These are phyloP conservation scores for Prunus mume DNA, from an alignment of 306 rosid genomes.

Conservation along the genomic window DNA sequence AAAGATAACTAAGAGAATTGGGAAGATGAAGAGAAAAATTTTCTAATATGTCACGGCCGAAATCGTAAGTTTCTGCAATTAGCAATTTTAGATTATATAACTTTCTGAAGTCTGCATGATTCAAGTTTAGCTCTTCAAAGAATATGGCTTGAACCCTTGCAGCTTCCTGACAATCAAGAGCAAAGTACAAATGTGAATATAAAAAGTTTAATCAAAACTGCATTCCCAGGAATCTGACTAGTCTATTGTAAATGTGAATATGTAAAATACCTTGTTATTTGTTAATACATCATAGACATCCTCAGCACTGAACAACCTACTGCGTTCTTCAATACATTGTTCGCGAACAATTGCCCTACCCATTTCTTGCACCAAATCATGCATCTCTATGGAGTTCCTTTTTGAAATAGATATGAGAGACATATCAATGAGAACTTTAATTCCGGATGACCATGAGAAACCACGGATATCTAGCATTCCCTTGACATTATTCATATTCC, in stretches of 20 bases:
- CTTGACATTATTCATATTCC: neutral
- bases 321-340: neutral
- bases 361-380: constrained; percentile 35
- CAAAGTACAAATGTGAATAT: neutral
- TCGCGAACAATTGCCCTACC: constrained; percentile 27
- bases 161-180: neutral
- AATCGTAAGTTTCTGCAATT: no score
- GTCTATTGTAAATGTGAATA: neutral
- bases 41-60: no score
- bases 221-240: no score
- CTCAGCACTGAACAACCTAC: neutral
- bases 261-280: neutral
- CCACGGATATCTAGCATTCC: neutral
- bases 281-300: no score
- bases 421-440: constrained; percentile 33
- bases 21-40: no score
- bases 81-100: no score
- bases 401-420: constrained; percentile 28
- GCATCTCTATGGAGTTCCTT: constrained; percentile 4
- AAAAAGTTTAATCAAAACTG: no score
- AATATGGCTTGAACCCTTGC: neutral
- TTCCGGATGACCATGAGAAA: constrained; percentile 2
- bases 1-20: no score
- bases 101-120: no score
- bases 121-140: neutral